Percentiles rank a stretch among this genome's conserved stretches.
These are phyloP conservation scores for Lagenidium giganteum DNA, from an alignment of 352 stramenopile species.

Conservation along the genomic window DNA sequence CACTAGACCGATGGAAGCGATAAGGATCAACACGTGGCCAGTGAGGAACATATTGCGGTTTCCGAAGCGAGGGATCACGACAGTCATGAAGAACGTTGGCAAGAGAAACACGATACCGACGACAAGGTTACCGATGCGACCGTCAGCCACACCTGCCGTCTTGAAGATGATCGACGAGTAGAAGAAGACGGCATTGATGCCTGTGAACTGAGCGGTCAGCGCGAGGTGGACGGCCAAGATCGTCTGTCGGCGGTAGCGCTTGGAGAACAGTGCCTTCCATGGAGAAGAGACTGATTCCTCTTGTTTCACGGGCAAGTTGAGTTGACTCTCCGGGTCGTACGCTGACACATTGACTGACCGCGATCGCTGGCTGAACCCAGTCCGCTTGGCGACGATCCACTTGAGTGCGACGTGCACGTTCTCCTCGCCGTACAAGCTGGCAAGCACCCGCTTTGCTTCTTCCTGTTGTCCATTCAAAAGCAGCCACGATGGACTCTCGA, in stretches of 20 bases:
- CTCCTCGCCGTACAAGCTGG: constrained; percentile 18
- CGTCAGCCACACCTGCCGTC: constrained; percentile 25
- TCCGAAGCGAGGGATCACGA: constrained; percentile 23
- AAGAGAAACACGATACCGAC: constrained; percentile 36
- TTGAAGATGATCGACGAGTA: constrained; percentile 46
- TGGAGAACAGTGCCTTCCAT: constrained; percentile 23
- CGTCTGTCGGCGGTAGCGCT: constrained; percentile 20
- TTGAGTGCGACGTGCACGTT: constrained; percentile 19
- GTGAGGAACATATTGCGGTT: constrained; percentile 29
- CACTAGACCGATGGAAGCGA: constrained; percentile 29
- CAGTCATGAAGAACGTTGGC: constrained; percentile 22
- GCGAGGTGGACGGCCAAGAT: constrained; percentile 30
- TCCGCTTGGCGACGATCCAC: constrained; percentile 22
- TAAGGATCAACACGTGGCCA: constrained; percentile 28
- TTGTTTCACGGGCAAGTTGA: not conserved
- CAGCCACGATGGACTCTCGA: constrained; percentile 15
- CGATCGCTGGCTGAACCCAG: too few relatives aligned
- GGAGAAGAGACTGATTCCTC: constrained; percentile 10
- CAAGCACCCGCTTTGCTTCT: constrained; percentile 17
- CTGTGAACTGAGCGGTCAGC: constrained; percentile 36
- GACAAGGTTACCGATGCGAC: constrained; percentile 23
- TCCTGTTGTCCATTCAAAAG: constrained; percentile 15
- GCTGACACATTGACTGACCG: too few relatives aligned
- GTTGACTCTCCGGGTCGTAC: too few relatives aligned
- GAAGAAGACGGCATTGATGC: constrained; percentile 52